Percentiles rank a stretch among this genome's conserved stretches.
These are phyloP conservation scores for Inonotus hispidus DNA, from an alignment of 1,284 basidiomycete genomes.

Conservation along the genomic window DNA sequence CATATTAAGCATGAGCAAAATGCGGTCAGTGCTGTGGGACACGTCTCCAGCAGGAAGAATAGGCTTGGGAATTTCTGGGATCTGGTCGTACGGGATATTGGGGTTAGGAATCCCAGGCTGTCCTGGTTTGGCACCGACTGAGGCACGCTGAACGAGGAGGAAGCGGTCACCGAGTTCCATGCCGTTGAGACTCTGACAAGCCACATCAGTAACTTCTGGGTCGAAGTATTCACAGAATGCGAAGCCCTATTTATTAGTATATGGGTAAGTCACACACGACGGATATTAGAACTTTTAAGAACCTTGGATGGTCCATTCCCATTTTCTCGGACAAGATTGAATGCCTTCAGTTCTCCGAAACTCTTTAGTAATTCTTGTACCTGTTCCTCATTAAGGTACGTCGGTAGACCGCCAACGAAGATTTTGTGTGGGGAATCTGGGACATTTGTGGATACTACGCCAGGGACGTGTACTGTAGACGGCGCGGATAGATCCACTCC, in stretches of 20 bases:
- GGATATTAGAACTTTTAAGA: neutral
- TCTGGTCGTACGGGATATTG: constrained; percentile 61
- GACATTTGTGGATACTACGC: constrained; percentile 93
- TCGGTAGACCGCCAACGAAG: constrained; percentile 93
- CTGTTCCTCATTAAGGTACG: constrained; percentile 95
- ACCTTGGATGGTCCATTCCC: constrained; percentile 88
- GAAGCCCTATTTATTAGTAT: constrained; percentile 64
- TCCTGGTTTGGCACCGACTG: constrained; percentile 81
- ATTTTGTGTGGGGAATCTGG: constrained; percentile 98
- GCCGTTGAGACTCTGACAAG: constrained; percentile 93
- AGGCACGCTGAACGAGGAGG: constrained; percentile 94
- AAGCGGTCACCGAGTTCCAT: constrained; percentile 98
- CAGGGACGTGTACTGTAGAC: constrained; percentile 78
- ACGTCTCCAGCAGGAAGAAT: constrained; percentile 77
- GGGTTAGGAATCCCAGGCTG: constrained; percentile 48
- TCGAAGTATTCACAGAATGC: constrained; percentile 99
- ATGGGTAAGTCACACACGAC: neutral
- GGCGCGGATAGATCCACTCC: constrained; percentile 57
- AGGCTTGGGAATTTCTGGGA: constrained; percentile 72
- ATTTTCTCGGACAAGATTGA: constrained; percentile 96
- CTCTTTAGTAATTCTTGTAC: constrained; percentile 96
- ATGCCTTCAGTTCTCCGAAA: constrained; percentile 95
- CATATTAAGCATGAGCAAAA: constrained; percentile 99
- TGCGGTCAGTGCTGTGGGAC: constrained; percentile 59
- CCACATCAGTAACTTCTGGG: constrained; percentile 83